Evolutionary conservation across 257 asterid genomes (phyloP), one percentile per base, ranked within the genome.

Genomic region (Solanum sejunctum): DNA sequence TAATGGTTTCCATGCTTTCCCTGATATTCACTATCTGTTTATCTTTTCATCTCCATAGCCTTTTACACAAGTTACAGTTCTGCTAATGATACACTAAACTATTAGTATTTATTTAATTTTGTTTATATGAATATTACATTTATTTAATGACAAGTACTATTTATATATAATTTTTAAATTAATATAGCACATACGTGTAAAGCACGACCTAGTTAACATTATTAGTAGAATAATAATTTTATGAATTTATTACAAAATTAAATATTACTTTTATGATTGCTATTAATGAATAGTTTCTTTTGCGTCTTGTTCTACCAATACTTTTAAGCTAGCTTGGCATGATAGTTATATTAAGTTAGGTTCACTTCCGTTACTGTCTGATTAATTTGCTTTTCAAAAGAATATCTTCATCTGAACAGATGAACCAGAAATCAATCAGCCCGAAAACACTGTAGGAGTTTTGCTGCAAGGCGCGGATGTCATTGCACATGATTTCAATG

Each of bases 401-500:
- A 82, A 45, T 64, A 64, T 23, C 10, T 57, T 83, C 45, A 56
- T 41, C 43, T 82, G 52, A 57, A 12, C 84, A 82, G 84, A 60
- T 43, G 43, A 39, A n/a, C 73, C 73, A 81, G 23, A 52, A 21
- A 67, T 67, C 49, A 16, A 64, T 57, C 82, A 75, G 82, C 82
- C 61, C 32, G 32, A 28, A 28, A 28, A 28, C 32, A 28, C 32
- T 28, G 32, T 26, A 26, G 84, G 23, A 56, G 83, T 28, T 83
- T 83, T 32, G 26, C 85, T 77, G 28, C 86, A 80, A 17, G 86
- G 64, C 7, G 83, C 63, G 15, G 82, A 83, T 54, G 43, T 85
- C 64, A 82, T 56, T 45, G 66, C 83, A 58, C 86, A 69, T 56
- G 49, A 73, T 78, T 73, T 51, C 18, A 32, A 52, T 28, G 79